Evolutionary conservation across 192 early-diverging fungal species (phyloP).

Genomic region (Geosiphon pyriformis): DNA sequence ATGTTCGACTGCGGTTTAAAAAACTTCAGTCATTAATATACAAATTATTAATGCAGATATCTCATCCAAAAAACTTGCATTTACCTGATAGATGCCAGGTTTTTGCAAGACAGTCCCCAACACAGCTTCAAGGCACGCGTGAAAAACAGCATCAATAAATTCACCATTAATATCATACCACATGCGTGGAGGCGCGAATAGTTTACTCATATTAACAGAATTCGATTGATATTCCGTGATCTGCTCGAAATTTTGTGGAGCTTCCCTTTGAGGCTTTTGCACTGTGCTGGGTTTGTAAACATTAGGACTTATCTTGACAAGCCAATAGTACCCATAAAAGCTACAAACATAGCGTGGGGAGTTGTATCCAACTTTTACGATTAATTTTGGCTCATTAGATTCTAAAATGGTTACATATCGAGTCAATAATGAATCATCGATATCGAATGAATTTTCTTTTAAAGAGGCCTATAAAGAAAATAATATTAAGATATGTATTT

Average conservation of each 20-base stretch:
- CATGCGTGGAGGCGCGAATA: constrained; percentile 21
- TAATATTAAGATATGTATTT: no score
- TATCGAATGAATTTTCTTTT: background rate
- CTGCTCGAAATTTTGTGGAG: no score
- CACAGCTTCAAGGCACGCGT: constrained; percentile 29
- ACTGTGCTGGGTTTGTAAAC: no score
- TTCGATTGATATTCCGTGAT: no score
- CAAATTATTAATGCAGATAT: background rate
- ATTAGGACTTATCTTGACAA: background rate
- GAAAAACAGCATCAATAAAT: constrained; percentile 26
- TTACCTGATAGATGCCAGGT: constrained; percentile 29
- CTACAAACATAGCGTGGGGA: constrained; percentile 10
- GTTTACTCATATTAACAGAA: no score
- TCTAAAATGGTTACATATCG: constrained; percentile 11
- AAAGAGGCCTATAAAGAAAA: background rate
- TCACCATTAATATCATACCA: constrained; percentile 32
- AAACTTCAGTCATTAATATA: background rate
- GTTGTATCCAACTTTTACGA: constrained; percentile 20
- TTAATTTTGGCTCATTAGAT: constrained; percentile 15
- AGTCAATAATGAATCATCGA: background rate
- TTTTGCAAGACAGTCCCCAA: constrained; percentile 21
- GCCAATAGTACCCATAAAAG: constrained; percentile 11
- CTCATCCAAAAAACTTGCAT: background rate
- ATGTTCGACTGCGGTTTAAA: constrained; percentile 20
- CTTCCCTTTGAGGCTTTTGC: no score